These are phyloP conservation scores for Mucor plumbeus DNA, from an alignment of 371 early-diverging fungal genomes.

Conservation along the genomic window DNA sequence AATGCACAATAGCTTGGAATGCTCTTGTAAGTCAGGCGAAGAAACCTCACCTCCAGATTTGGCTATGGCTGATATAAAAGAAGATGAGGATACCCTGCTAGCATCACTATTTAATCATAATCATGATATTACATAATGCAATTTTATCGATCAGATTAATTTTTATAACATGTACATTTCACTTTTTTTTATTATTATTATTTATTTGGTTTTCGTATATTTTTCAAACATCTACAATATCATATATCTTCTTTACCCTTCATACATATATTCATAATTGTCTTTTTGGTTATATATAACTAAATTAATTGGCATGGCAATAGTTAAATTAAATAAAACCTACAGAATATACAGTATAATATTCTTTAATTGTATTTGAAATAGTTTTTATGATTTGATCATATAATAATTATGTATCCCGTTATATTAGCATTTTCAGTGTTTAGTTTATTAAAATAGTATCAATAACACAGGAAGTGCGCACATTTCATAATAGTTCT, in stretches of 20 bases:
- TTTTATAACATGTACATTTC: conserved; percentile 1
- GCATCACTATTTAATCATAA: conserved; percentile 1
- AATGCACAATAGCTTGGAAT: conserved; percentile 25
- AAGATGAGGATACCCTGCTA: conserved; percentile 7
- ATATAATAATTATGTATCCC: too few relatives aligned
- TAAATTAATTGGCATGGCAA: too few relatives aligned
- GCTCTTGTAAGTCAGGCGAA: conserved; percentile 9
- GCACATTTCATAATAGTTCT: too few relatives aligned
- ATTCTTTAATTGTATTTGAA: too few relatives aligned
- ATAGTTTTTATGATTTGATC: too few relatives aligned
- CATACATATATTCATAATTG: not conserved
- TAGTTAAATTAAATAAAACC: too few relatives aligned
- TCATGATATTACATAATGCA: conserved; percentile 3
- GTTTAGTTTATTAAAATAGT: too few relatives aligned
- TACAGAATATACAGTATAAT: too few relatives aligned
- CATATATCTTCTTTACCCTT: not conserved
- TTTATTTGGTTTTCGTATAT: not conserved
- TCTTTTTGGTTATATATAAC: too few relatives aligned
- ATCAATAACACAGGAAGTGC: too few relatives aligned
- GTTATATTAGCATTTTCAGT: too few relatives aligned
- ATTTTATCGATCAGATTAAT: not conserved
- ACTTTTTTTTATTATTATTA: not conserved
- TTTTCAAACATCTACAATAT: not conserved
- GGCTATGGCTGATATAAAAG: conserved; percentile 6
- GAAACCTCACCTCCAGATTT: not conserved